Conservation (phyloP, 2,329 filamentous ascomycete genomes). For the Clarireedia monteithiana region DNA sequence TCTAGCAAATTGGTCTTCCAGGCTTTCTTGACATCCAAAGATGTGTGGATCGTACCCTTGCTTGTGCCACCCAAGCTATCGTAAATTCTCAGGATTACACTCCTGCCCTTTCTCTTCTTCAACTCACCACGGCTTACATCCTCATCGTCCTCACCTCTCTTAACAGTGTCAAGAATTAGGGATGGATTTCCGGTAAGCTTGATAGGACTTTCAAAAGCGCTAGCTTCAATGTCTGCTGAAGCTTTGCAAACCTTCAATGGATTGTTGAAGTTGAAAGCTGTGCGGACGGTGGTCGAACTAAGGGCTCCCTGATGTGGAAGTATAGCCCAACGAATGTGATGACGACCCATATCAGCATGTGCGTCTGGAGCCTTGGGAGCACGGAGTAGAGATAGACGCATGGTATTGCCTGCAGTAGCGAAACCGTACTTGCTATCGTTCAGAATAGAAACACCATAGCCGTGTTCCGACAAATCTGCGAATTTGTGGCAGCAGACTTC, state of each 20-base stretch:
- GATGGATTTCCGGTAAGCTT: slow-evolving; percentile 58
- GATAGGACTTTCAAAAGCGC: slow-evolving; percentile 46
- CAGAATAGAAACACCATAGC: slow-evolving; percentile 84
- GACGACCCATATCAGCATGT: slow-evolving; percentile 87
- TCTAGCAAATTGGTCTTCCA: slow-evolving; percentile 84
- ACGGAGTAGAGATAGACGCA: slow-evolving; percentile 80
- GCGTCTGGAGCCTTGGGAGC: slow-evolving; percentile 89
- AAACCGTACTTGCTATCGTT: slow-evolving; percentile 98
- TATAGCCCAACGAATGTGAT: slow-evolving; percentile 84
- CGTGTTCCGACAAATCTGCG: slow-evolving; percentile 80
- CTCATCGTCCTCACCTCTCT: slow-evolving; percentile 84
- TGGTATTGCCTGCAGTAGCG: slow-evolving; percentile 78
- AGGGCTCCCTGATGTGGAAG: slow-evolving; percentile 73
- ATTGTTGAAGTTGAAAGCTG: slow-evolving; percentile 86
- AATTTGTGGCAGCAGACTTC: slow-evolving; percentile 95
- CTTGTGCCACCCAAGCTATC: slow-evolving; percentile 80
- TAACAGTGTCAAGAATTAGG: slow-evolving; percentile 80
- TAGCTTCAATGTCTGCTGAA: slow-evolving; percentile 36
- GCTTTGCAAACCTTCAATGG: slow-evolving; percentile 51
- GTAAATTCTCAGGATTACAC: slow-evolving; percentile 78
- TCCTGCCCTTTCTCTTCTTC: slow-evolving; percentile 60
- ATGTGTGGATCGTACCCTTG: slow-evolving; percentile 59
- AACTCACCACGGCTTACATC: slow-evolving; percentile 59
- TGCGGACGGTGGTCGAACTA: slow-evolving; percentile 65
- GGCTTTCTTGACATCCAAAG: slow-evolving; percentile 64